Percentiles rank a stretch among this genome's conserved stretches.
Evolutionary conservation across 129 eudicot genomes (phyloP).

Genomic region (Saussurea involucrata): DNA sequence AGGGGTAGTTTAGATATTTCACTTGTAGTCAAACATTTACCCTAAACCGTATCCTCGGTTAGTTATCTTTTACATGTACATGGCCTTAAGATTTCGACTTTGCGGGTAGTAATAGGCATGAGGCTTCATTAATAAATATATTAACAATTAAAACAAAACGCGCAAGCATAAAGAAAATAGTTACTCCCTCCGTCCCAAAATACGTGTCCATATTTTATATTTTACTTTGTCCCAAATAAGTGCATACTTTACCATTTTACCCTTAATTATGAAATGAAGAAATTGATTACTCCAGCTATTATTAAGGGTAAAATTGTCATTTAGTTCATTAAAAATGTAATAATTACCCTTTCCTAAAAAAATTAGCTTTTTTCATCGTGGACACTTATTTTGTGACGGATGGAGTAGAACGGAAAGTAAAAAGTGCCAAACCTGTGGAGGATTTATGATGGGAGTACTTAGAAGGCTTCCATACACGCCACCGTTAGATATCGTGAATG

Average conservation of each 20-base stretch:
- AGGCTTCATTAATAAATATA: background rate
- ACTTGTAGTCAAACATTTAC: background rate
- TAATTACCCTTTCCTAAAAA: too few relatives aligned
- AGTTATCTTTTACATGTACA: background rate
- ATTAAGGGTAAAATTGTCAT: too few relatives aligned
- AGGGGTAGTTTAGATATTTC: background rate
- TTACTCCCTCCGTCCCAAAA: too few relatives aligned
- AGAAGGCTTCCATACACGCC: constrained; percentile 98
- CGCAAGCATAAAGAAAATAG: background rate
- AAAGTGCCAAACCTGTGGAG: constrained; percentile 66
- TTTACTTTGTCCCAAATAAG: too few relatives aligned
- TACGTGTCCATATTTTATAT: too few relatives aligned
- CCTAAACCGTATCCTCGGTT: background rate
- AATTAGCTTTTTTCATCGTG: too few relatives aligned
- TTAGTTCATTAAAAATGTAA: too few relatives aligned
- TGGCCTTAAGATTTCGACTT: background rate
- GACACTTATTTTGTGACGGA: too few relatives aligned
- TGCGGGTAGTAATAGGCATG: background rate
- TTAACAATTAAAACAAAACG: background rate
- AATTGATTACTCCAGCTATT: too few relatives aligned
- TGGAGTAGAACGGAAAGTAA: background rate
- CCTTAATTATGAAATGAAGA: too few relatives aligned
- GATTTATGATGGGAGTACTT: constrained; percentile 96
- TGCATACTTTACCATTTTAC: too few relatives aligned
- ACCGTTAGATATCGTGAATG: constrained; percentile 93